These are phyloP conservation scores for Fraxinus sp. DNA, from an alignment of 305 asterid species.

Conservation along the genomic window DNA sequence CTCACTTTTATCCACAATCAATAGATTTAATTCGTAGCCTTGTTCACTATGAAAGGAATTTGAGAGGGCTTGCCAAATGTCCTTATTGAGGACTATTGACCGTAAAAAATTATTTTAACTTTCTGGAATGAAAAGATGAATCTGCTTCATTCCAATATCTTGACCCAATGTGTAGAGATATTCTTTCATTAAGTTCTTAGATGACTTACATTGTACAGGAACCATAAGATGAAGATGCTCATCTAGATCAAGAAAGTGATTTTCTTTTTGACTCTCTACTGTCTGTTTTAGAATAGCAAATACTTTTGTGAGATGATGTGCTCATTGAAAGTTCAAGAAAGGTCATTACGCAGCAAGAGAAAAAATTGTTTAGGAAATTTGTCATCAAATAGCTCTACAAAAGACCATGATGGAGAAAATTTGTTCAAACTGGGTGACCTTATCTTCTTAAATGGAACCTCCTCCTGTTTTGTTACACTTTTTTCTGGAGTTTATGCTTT, in stretches of 20 bases:
- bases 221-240: neutral
- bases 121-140: neutral
- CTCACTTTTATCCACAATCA: neutral
- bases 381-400: neutral
- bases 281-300: neutral
- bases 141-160: neutral
- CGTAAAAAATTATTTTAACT: neutral
- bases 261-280: neutral
- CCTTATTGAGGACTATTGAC: neutral
- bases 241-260: neutral
- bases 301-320: neutral
- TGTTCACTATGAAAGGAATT: neutral
- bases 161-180: neutral
- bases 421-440: neutral
- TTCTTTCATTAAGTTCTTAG: neutral
- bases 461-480: neutral
- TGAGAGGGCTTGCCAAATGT: neutral
- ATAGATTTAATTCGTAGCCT: neutral
- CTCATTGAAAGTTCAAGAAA: neutral
- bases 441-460: neutral
- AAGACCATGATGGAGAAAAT: neutral
- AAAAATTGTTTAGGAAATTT: neutral
- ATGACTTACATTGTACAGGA: neutral
- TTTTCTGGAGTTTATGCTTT: neutral
- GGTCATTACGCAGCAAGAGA: neutral